These are phyloP conservation scores for Bjerkandera adusta DNA, from an alignment of 1,284 basidiomycete species.

Conservation along the genomic window DNA sequence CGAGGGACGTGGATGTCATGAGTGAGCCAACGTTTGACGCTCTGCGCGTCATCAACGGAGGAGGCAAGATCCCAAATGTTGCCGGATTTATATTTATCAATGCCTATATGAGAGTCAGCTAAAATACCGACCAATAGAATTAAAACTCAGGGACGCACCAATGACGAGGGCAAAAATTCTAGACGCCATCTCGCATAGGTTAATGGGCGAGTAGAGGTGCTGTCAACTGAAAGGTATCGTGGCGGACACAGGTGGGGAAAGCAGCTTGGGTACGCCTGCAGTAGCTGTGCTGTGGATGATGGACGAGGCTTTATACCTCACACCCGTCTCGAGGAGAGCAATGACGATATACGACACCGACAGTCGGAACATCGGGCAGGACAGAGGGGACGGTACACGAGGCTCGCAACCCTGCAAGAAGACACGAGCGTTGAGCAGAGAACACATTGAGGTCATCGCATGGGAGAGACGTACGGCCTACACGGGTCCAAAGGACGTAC, in stretches of 20 bases:
- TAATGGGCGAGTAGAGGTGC: too few relatives aligned
- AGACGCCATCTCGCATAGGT: conserved; percentile 34
- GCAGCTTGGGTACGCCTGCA: too few relatives aligned
- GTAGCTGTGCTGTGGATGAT: conserved; percentile 1
- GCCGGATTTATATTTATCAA: conserved; percentile 63
- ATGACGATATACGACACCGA: conserved; percentile 1
- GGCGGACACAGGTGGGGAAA: too few relatives aligned
- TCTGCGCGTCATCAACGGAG: conserved; percentile 58
- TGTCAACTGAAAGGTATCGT: too few relatives aligned
- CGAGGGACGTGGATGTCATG: conserved; percentile 54
- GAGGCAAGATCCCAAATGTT: conserved; percentile 62
- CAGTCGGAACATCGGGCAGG: conserved; percentile 4
- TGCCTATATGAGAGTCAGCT: conserved; percentile 17
- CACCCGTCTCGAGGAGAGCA: too few relatives aligned
- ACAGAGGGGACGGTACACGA: background rate
- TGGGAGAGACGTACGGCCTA: conserved; percentile 4
- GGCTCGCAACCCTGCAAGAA: conserved; percentile 4
- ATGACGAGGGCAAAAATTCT: conserved; percentile 61
- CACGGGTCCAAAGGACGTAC: conserved; percentile 5
- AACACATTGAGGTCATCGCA: conserved; percentile 2
- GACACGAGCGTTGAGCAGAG: background rate
- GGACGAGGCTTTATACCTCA: conserved; percentile 7
- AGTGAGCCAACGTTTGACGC: conserved; percentile 52
- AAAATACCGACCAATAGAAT: background rate
- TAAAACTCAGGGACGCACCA: conserved; percentile 35